Conservation (phyloP, 306 rosid species). For the Carpinus fangiana region DNA sequence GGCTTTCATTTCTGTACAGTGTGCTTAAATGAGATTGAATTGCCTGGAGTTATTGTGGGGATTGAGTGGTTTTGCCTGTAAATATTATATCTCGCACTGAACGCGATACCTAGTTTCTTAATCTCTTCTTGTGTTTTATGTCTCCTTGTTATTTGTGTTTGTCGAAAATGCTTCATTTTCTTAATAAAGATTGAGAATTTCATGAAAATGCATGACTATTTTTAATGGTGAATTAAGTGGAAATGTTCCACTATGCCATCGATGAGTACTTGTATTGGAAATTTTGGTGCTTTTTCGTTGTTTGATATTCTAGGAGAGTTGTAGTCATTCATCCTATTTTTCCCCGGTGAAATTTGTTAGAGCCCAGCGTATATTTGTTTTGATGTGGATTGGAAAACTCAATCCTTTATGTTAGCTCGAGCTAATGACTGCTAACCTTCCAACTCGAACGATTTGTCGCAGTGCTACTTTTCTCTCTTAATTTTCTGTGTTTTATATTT, state of each 20-base stretch:
- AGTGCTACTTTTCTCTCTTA: neutral
- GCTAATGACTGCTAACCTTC: neutral
- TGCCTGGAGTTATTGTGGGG: neutral
- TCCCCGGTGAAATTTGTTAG: too few species aligned
- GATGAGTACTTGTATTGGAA: neutral
- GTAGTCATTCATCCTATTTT: neutral
- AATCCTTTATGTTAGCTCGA: neutral
- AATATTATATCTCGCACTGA: neutral
- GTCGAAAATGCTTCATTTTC: neutral
- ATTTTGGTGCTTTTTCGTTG: neutral
- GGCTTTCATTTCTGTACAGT: neutral
- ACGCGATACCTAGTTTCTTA: neutral
- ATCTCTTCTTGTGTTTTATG: neutral
- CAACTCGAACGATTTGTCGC: neutral
- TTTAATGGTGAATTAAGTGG: neutral
- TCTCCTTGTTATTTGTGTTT: neutral
- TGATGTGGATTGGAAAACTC: too few species aligned
- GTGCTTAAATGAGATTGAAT: neutral
- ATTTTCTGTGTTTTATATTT: neutral
- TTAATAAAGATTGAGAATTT: neutral
- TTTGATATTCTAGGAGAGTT: neutral
- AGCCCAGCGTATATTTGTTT: too few species aligned
- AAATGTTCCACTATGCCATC: neutral
- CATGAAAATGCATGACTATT: neutral
- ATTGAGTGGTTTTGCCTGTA: neutral